Evolutionary conservation across 805 yeast species (phyloP), one percentile per base, ranked within the genome.

Genomic region (Candida montana): DNA sequence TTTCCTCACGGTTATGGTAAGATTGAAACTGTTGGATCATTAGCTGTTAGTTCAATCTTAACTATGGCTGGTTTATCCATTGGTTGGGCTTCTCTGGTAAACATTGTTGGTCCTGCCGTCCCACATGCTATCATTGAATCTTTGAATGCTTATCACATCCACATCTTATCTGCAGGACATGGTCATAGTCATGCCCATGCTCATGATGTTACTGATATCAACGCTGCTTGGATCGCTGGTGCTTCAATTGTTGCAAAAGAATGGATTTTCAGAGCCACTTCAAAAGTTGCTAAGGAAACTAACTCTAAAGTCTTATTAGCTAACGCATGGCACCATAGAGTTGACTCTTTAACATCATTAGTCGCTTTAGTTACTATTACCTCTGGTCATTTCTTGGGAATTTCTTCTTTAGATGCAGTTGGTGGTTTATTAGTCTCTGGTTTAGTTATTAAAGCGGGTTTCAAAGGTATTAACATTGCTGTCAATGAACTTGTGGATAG

Each of bases 251-350:
- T 72, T 4, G 75, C 89, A 31, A 93, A 93, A 58, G 99, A 93
- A 62, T 77, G 95, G 75, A 77, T 93, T 32, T 93, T 78, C 64
- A 78, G 78, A 44, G 84, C 87, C 11, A 93, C 99, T 0, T 74
- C 81, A 63, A 77, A 79, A 46, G 79, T 93, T 18, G 99, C 97
- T 1, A 69, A 71, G 37, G 68, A 74, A 46, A 75, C 87, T 23
- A 84, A 86, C 57, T 88, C 96, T 1, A 87, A 88, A 48, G 98
- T 93, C 4, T 71, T 93, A 36, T 79, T 87, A 37, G 99, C 99
- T 4, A 93, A 93, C 58, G 99, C 99, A 3, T 93, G 99, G 98
- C 99, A 93, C 61, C 99, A 93, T 59, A 74, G 99, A 48, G 93
- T 91, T 10, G 99, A 93, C 58, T 83, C 95, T 1, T 61, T 93